Percentiles rank a stretch among this genome's conserved stretches.
phyloP scores from a whole-genome alignment of 768 basidiomycete genomes.

The Dioszegia crocea region DNA sequence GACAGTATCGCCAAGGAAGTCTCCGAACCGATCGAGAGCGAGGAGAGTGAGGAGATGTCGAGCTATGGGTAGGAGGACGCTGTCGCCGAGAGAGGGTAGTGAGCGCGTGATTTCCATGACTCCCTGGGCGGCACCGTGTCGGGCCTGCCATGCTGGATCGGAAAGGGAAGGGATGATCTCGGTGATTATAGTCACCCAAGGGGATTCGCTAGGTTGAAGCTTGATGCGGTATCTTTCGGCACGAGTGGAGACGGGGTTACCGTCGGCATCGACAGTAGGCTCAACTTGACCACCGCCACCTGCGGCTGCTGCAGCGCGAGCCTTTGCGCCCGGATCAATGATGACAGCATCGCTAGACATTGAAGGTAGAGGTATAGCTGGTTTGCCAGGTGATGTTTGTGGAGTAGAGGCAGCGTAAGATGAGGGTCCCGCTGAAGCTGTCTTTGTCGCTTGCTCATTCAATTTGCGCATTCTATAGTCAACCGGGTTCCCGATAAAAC shows the following conservation, averaged over 20 bases:
- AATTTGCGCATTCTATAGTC: conserved; percentile 6
- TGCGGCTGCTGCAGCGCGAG: conserved; percentile 32
- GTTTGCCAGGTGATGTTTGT: conserved; percentile 1
- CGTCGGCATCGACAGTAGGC: conserved; percentile 34
- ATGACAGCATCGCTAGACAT: conserved; percentile 27
- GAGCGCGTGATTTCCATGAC: conserved; percentile 69
- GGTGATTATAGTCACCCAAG: conserved; percentile 60
- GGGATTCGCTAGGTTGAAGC: conserved; percentile 27
- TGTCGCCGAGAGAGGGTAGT: conserved; percentile 4
- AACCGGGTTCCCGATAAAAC: conserved; percentile 8
- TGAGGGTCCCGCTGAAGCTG: conserved; percentile 12
- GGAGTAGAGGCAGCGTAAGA: conserved; percentile 21
- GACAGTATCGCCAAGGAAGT: conserved; percentile 95
- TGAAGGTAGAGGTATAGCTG: background rate
- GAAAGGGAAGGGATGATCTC: conserved; percentile 78
- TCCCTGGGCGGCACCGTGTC: conserved; percentile 91
- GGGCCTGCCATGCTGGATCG: conserved; percentile 79
- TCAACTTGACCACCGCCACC: conserved; percentile 37
- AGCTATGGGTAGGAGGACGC: conserved; percentile 56
- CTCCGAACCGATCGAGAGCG: conserved; percentile 94
- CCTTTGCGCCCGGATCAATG: conserved; percentile 51
- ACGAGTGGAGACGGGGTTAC: conserved; percentile 21
- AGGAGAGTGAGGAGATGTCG: conserved; percentile 82
- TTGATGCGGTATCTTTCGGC: conserved; percentile 11
- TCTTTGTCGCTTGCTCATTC: conserved; percentile 29